Evolutionary conservation across 1,284 basidiomycete genomes (phyloP), one percentile per base, ranked within the genome.

Genomic region (Ceratobasidium theobromae): DNA sequence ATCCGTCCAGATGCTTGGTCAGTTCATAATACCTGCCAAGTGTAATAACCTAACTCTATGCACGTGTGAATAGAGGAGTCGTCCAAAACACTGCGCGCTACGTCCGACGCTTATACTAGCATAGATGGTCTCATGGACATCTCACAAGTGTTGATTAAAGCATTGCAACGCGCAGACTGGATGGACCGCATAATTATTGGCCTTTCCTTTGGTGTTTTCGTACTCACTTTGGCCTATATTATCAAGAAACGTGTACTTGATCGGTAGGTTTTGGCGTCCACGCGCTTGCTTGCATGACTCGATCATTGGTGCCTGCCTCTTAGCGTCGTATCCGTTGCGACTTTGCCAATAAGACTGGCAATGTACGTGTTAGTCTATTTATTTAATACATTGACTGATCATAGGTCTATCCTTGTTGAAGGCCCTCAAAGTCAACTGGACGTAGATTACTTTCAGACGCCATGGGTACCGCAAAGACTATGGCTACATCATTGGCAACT

Each of bases 81-180:
- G 0, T 93, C 91, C 1, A 77, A 84, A 5, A 86, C 90, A 6
- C 81, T 97, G 5, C 81, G 81, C 8, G 83, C 88, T 2, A 87
- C 94, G 0, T 88, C 89, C 0, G 77, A 82, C 9, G 84, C 87
- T n/a, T 93, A 97, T 73, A 88, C 93, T 73, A 82, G 81, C 12
- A 87, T 97, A 70, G 83, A 82, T 38, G 81, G 82, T 55, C 77
- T 97, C 65, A 85, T 97, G 74, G 79, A 81, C 54, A 86, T 89
- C 27, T 95, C 93, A 0, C 88, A 89, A 72, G 82, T 88, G 40
- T 84, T 97, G 68, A 87, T 97, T 70, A 89, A 87, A 16, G 86
- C 88, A 0, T 86, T 98, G 48, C 89, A 95, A 76, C 87, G 88
- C 68, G 86, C 93, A 4, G 93, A 97, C 79, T 89, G 91, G 85